Percentiles rank a stretch among this genome's conserved stretches.
Conservation (phyloP, 2,329 filamentous ascomycete species). For the Colletotrichum caudatum region DNA sequence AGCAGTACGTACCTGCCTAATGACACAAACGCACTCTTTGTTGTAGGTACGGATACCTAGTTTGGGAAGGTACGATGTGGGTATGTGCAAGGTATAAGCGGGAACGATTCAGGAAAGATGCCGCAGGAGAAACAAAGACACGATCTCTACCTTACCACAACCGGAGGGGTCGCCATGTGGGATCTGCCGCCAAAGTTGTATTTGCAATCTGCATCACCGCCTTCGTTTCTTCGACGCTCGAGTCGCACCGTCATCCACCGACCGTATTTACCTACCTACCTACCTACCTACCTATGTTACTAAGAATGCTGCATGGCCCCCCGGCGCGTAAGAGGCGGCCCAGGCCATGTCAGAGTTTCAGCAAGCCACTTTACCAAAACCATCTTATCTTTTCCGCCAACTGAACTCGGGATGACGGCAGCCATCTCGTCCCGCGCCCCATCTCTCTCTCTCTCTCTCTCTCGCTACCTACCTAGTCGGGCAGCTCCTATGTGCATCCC, state of each 20-base stretch:
- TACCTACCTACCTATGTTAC: background rate
- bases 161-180: conserved; percentile 12
- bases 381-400: conserved; percentile 16
- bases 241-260: background rate
- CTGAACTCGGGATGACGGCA: background rate
- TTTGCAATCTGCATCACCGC: conserved; percentile 4
- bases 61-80: too few species aligned
- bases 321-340: conserved; percentile 14
- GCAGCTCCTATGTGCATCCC: conserved; percentile 2
- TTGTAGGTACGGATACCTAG: too few species aligned
- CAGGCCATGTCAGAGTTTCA: conserved; percentile 23
- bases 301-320: background rate
- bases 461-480: background rate
- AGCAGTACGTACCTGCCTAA: background rate
- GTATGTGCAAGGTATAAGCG: background rate
- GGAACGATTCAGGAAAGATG: conserved; percentile 6
- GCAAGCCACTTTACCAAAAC: conserved; percentile 32
- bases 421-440: background rate
- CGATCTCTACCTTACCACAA: background rate
- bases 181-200: conserved; percentile 4
- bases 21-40: background rate
- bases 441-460: background rate
- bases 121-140: conserved; percentile 8
- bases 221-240: background rate
- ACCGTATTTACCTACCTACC: too few species aligned